These are phyloP conservation scores for Ogataea corticis DNA, from an alignment of 805 yeast species.

Conservation along the genomic window DNA sequence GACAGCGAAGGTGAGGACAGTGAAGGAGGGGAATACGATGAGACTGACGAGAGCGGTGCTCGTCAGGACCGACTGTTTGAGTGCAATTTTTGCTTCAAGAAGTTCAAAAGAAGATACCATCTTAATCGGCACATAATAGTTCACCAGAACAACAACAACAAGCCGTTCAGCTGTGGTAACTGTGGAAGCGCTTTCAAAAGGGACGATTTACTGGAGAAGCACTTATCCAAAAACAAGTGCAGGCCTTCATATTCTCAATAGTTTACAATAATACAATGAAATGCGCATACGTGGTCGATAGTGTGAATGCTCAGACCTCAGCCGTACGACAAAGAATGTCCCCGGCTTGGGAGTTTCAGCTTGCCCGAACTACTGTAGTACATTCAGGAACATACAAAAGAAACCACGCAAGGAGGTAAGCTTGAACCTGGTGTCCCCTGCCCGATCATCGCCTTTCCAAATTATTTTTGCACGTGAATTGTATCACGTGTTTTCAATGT, in stretches of 20 bases:
- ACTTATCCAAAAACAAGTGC: slow-evolving; percentile 17
- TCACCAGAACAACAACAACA: slow-evolving; percentile 18
- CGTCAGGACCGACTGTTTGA: slow-evolving; percentile 13
- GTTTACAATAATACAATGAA: not conserved
- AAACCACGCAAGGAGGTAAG: too few species aligned
- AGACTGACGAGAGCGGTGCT: not conserved
- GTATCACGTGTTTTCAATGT: too few species aligned
- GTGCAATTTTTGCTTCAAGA: slow-evolving; percentile 18
- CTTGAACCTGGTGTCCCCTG: too few species aligned
- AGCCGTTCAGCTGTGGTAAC: slow-evolving; percentile 18
- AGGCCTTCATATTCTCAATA: not conserved
- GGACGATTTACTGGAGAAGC: slow-evolving; percentile 22
- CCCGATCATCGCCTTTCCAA: too few species aligned
- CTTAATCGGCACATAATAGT: slow-evolving; percentile 22
- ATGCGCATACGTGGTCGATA: too few species aligned
- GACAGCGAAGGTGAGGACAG: slow-evolving; percentile 2
- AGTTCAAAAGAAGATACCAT: slow-evolving; percentile 24
- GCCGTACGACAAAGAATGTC: too few species aligned
- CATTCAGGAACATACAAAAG: too few species aligned
- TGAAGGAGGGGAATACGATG: slow-evolving; percentile 3
- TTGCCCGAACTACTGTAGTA: too few species aligned
- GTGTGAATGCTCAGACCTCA: too few species aligned
- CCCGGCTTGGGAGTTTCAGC: too few species aligned
- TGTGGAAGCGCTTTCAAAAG: slow-evolving; percentile 22
- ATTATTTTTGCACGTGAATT: not conserved